Percentiles rank a stretch among this genome's conserved stretches.
phyloP scores from a whole-genome alignment of 2,329 filamentous ascomycete genomes.

The Kalaharituber pfeilii region DNA sequence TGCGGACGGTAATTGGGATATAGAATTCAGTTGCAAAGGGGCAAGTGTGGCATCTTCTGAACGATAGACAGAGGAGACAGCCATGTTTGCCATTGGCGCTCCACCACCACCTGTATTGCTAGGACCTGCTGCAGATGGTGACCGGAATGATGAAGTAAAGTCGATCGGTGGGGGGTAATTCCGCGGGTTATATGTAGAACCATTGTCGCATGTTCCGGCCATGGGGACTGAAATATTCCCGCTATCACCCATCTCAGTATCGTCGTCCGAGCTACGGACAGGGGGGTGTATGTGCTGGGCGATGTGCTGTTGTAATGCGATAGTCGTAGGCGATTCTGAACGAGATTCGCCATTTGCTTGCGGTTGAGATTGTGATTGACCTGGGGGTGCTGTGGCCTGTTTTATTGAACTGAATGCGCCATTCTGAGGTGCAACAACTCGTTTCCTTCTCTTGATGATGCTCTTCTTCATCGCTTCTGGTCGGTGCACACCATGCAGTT shows the following conservation, averaged over 20 bases:
- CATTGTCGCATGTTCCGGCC: constrained; percentile 5
- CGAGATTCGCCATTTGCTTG: constrained; percentile 6
- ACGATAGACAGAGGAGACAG: constrained; percentile 12
- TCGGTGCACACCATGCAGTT: constrained; percentile 81
- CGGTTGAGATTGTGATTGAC: constrained; percentile 7
- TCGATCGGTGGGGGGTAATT: constrained; percentile 32
- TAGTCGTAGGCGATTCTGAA: constrained; percentile 6
- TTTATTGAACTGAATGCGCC: constrained; percentile 29
- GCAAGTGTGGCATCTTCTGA: constrained; percentile 25
- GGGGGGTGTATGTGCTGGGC: constrained; percentile 8
- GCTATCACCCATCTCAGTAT: constrained; percentile 15
- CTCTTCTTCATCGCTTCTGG: constrained; percentile 98
- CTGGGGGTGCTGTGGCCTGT: constrained; percentile 19
- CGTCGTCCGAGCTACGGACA: constrained; percentile 11
- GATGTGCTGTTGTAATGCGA: constrained; percentile 1
- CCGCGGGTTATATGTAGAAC: constrained; percentile 8
- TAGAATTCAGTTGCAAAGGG: constrained; percentile 31
- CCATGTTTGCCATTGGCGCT: constrained; percentile 31
- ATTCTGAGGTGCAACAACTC: constrained; percentile 63
- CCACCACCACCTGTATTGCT: constrained; percentile 37
- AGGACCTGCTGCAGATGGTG: constrained; percentile 34
- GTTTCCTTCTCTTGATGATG: constrained; percentile 87
- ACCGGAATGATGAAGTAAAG: constrained; percentile 30
- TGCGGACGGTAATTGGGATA: constrained; percentile 41
- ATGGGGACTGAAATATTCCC: neutral